Evolutionary conservation across 176 grass and related monocot genomes (phyloP), one percentile per base, ranked within the genome.

Genomic region (Hordeum marinum): DNA sequence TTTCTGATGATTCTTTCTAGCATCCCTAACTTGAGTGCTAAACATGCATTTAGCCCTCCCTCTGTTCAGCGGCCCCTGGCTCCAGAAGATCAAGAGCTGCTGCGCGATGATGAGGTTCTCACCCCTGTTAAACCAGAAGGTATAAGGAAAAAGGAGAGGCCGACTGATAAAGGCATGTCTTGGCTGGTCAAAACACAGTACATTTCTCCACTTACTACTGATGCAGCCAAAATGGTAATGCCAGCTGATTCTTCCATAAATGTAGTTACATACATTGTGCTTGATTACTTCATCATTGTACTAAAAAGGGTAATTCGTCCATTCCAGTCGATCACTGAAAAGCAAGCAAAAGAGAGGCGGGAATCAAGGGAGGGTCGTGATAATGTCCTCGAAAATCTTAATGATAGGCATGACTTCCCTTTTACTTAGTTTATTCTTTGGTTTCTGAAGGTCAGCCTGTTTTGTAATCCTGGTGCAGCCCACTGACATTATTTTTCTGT

Each of bases 111-210:
- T 55, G 94, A 99, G 72, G 88, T 92, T 68, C 88, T 84, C 66
- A 99, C 96, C 61, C 93, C 96, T 84, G 84, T 99, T 84, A 99
- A 99, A 82, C 87, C 80, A 85, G 91, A 96, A 72, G 94, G 96
- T 43, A 96, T 96, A 88, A 96, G 90, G 75, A 90, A 87, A 89
- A 99, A 96, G 86, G 96, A 96, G 62, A 90, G 96, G 29, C 96
- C 96, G 35, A 99, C 93, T 43, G 96, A 99, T 76, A 88, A 96
- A 87, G 96, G 96, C 68, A 88, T 99, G 86, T 94, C 96, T 87
- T 99, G 96, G 96, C 82, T 99, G 88, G 96, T 99, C 72, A 99
- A 99, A 86, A 99, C 96, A 63, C 93, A 99, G 65, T 99, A 99
- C 72, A 99, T 99, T 85, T 99, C 96, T 89, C 92, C 96, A 59